Base-by-base conservation (phyloP, 1,139 yeast genomes). In the Pichia sp. region DNA sequence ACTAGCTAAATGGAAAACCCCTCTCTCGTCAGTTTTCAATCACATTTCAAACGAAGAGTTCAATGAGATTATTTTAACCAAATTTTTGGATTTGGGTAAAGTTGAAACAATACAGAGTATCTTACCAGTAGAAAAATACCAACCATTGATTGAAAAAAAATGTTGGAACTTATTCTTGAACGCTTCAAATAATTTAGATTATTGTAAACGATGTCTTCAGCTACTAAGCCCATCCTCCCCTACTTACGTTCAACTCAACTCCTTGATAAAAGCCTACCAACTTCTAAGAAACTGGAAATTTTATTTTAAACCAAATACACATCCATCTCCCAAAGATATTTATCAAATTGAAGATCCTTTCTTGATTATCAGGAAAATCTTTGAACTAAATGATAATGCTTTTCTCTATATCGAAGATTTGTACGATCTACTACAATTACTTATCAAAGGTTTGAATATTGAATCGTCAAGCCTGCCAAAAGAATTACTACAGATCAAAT, bases 341-440 rank as follows among this genome's bases (percentile, higher is more conserved):
- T 38, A 64, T 19, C 60, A 61, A 12, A 53, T 54, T 24, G 44
- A 49, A 15, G 60, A 60, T 31, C 64, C 66, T 3, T 42, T 56
- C n/a, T 49, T 52, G 11, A 54, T 69, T 5, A 51, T 72, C 4
- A 64, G 64, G 5, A 66, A 63, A 36, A 63, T 80, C 4, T 59
- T 80, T 15, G 84, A 78, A 46, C 64, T 75, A 35, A 80, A 81
- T 51, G 68, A 73, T 0, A 63, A 64, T 23, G 68, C 81, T 7
- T 79, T 79, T 48, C 55, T 65, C 41, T 70, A 77, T n/a, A 60
- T 64, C 31, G 69, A 66, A 8, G 65, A 64, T 35, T 57, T 80
- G 9, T 64, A 64, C 49, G 57, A 60, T 9, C 59, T 79, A 1
- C 48, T 73, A 24, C 60, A 60, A 36, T 69, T 69, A 36, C 56